Percentiles rank a stretch among this genome's conserved stretches.
These are phyloP conservation scores for Uncinocarpus reesii DNA, from an alignment of 2,329 filamentous ascomycete genomes.

Conservation along the genomic window DNA sequence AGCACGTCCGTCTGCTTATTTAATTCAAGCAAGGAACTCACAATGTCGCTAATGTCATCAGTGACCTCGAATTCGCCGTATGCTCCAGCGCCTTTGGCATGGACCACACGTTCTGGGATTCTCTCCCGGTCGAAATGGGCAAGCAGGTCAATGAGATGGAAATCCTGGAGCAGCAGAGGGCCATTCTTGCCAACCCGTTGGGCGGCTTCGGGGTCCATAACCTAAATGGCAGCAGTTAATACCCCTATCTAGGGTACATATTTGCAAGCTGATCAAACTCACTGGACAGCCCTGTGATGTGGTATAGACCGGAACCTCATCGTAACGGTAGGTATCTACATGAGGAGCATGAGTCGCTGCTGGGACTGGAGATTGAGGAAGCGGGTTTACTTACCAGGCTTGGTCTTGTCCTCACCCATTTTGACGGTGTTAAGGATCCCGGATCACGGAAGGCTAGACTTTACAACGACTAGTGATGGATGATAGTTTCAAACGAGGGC, in stretches of 20 bases:
- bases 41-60: constrained; percentile 42
- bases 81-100: constrained; percentile 36
- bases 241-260: constrained; percentile 5
- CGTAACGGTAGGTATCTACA: constrained; percentile 41
- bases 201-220: constrained; percentile 43
- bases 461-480: no score
- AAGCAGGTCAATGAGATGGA: constrained; percentile 54
- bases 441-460: not conserved
- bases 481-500: no score
- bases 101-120: constrained; percentile 36
- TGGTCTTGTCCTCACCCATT: constrained; percentile 29
- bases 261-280: not conserved
- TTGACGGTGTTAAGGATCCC: constrained; percentile 14
- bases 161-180: constrained; percentile 54
- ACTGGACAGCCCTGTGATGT: constrained; percentile 50
- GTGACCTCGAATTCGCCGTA: constrained; percentile 38
- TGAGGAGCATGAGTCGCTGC: constrained; percentile 1
- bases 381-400: constrained; percentile 6
- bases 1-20: not conserved
- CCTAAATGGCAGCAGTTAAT: constrained; percentile 19
- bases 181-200: constrained; percentile 49
- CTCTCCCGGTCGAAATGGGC: constrained; percentile 35
- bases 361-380: not conserved
- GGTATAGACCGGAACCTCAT: constrained; percentile 50
- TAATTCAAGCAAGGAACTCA: constrained; percentile 15